Conservation (phyloP, 257 asterid species). For the Lithospermum erythrorhizon region DNA sequence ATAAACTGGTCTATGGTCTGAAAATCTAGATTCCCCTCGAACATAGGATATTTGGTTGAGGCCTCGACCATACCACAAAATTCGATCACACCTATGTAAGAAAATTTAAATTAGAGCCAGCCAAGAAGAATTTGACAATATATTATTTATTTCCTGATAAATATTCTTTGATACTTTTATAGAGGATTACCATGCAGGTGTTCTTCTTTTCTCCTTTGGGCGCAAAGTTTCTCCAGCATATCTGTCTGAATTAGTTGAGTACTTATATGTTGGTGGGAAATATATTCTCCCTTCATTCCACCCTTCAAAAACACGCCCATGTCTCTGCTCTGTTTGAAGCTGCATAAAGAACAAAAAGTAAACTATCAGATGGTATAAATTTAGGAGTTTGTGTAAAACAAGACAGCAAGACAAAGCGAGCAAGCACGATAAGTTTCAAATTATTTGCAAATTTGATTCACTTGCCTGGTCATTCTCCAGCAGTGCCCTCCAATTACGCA, state of each 20-base stretch:
- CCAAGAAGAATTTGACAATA: background rate
- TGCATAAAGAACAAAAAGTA: slow-evolving; percentile 13
- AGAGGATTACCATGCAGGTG: slow-evolving; percentile 24
- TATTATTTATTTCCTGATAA: background rate
- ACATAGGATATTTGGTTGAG: too few relatives aligned
- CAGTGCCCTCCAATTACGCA: slow-evolving; percentile 15
- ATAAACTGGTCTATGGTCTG: slow-evolving; percentile 11
- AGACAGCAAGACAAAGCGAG: background rate
- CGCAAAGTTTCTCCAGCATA: slow-evolving; percentile 19
- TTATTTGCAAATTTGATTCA: slow-evolving; percentile 15
- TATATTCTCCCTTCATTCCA: slow-evolving; percentile 27
- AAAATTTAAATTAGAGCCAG: background rate
- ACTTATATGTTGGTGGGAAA: slow-evolving; percentile 28
- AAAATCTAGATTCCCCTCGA: too few relatives aligned
- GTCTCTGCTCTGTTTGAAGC: slow-evolving; percentile 23
- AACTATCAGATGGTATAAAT: background rate
- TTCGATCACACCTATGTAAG: slow-evolving; percentile 89
- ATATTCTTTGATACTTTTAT: background rate
- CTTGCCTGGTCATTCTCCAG: too few relatives aligned
- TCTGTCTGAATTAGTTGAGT: slow-evolving; percentile 22
- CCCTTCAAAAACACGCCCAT: slow-evolving; percentile 21
- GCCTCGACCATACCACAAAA: slow-evolving; percentile 51
- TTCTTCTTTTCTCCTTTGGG: slow-evolving; percentile 26
- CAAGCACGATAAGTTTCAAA: slow-evolving; percentile 2
- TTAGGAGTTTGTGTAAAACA: background rate